Conservation (phyloP, 2,329 filamentous ascomycete species). For the Penicillium nordicum region DNA sequence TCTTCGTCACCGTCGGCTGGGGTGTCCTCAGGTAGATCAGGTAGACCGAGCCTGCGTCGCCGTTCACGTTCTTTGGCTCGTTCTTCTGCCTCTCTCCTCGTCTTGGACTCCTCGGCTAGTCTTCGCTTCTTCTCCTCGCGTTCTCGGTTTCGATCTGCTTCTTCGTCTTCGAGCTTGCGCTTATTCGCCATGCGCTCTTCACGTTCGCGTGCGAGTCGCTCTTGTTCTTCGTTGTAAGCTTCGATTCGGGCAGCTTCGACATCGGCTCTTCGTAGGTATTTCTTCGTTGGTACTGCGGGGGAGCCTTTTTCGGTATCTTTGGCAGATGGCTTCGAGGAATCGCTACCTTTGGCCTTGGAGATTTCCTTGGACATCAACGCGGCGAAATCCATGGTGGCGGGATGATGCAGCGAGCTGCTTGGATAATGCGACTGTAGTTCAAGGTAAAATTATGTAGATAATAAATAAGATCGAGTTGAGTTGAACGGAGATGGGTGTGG, state of each 20-base stretch:
- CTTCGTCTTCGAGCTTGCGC: constrained; percentile 85
- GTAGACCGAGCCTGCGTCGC: constrained; percentile 74
- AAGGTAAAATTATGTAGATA: background rate
- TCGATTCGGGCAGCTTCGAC: constrained; percentile 76
- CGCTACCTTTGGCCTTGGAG: constrained; percentile 66
- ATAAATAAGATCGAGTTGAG: background rate
- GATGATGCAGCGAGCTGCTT: background rate
- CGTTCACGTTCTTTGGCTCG: constrained; percentile 68
- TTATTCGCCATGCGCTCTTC: constrained; percentile 69
- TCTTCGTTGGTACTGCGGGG: constrained; percentile 50
- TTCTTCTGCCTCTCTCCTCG: constrained; percentile 67
- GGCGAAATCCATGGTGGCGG: constrained; percentile 80
- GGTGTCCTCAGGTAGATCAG: constrained; percentile 57
- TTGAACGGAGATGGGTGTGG: background rate
- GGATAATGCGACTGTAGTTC: background rate
- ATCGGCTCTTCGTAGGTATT: constrained; percentile 82
- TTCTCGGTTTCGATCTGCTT: constrained; percentile 62
- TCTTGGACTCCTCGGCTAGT: constrained; percentile 75
- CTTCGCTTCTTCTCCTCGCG: constrained; percentile 78
- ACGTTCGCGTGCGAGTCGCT: constrained; percentile 67
- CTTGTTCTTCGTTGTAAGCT: constrained; percentile 78
- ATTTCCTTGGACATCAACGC: constrained; percentile 91
- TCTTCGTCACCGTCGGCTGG: constrained; percentile 33
- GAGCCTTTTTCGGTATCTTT: constrained; percentile 16
- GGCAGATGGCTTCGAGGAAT: constrained; percentile 28